Evolutionary conservation across 2,329 filamentous ascomycete genomes (phyloP), one percentile per base, ranked within the genome.

Genomic region (Fusarium sambucinum): DNA sequence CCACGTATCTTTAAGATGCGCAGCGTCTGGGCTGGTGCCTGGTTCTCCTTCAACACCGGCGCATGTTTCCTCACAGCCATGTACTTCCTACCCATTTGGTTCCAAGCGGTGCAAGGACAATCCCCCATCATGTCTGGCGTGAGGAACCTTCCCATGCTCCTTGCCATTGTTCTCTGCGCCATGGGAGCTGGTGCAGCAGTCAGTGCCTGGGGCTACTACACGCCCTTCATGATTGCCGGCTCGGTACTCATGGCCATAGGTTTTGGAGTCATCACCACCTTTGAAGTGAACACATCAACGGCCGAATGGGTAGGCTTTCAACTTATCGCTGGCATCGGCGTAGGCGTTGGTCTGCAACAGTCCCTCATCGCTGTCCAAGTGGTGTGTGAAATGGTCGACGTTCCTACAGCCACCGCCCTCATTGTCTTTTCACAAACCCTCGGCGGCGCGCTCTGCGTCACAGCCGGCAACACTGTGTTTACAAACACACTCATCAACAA

Each of bases 401-500:
- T 75, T 8, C 73, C 73, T 35, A 75, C 79, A 4, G 83, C 80
- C 17, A 83, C 81, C 10, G 80, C 73, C 14, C 68, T 76, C 21
- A 68, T 76, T 12, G 71, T 76, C 7, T 75, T 76, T 40, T 55
- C 70, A 6, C 80, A 82, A 63, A 80, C 76, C 0, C 73, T 83
- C 0, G 80, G 80, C 13, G 80, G 80, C 9, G 77, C 80, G 4
- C 62, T 87, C 1, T 86, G 85, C 58, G 80, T 87, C 8, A 80
- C 82, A 1, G 78, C 84, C 7, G 84, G 77, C 0, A 80, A 87
- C 63, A 82, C 80, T 13, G 79, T 87, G 14, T 86, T 87, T 61
- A 81, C 79, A 45, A 85, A 85, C 67, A 74, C 77, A 11, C 78
- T 87, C 3, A 70, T 82, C 21, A 65, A 75, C 13, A 77, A 81